Base-by-base conservation (phyloP, 805 yeast species). In the Yamadazyma phyllophila region DNA sequence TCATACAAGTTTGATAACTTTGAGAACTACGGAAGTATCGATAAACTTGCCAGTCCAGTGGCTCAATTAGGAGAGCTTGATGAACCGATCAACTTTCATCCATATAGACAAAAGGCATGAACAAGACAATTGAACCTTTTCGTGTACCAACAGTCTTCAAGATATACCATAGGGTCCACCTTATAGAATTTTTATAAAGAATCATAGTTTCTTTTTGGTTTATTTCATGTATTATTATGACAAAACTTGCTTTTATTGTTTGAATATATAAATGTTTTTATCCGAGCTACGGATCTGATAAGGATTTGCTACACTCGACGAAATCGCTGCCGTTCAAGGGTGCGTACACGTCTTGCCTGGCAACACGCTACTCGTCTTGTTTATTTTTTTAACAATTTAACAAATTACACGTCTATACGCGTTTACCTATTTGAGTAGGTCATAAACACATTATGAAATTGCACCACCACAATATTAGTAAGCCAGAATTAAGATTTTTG, bases 281-380 rank as follows among this genome's bases (percentile, higher is more conserved):
- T 40, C 36, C 43, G 43, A 40, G 10, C 20, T 20, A 40, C 36
- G 36, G 29, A 16, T 31, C 27, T 8, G 29, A 30, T 36, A 32
- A 32, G 17, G 16, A 29, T 29, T 29, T 7, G 31, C 31, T 29
- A 29, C 20, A 33, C 36, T n/a, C 36, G 9, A 33, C 36, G 24
- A 20, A 20, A 29, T 29, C 11, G 29, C 10, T n/a, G n/a, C 24
- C 24, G 24, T 20, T 20, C n/a, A 20, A 20, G 24, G 24, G 24
- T 20, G 24, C 24, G 24, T 20, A 26, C 35, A 29, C 16, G 27
- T 11, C 32, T 15, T n/a, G 36, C 14, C 39, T 26, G 10, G 34
- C 32, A 33, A 37, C 46, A 24, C 46, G 46, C 38, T 44, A 44
- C 46, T 38, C 47, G 47, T 44, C 40, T 31, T 44, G 47, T 44